A percentile compares a stretch with the other conserved stretches of the same genome.
These are phyloP conservation scores for Meredithiella fracta DNA, from an alignment of 2,329 filamentous ascomycete genomes.

Conservation along the genomic window DNA sequence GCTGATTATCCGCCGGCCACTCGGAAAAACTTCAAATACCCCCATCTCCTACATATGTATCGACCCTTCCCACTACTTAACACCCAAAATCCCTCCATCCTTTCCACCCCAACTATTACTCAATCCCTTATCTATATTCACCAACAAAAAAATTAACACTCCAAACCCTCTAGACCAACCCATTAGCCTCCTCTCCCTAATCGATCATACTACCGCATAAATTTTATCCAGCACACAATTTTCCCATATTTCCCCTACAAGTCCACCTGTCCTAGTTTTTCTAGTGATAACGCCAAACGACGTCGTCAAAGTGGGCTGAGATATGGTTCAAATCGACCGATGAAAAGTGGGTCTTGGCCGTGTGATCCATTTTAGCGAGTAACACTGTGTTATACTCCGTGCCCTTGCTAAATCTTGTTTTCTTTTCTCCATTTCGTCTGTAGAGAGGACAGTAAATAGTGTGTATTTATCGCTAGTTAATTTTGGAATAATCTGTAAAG, in stretches of 20 bases:
- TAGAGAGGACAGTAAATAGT: neutral
- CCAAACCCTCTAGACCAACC: neutral
- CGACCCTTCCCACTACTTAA: too few species aligned
- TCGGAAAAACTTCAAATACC: too few species aligned
- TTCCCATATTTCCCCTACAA: neutral
- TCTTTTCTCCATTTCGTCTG: slow-evolving; percentile 1
- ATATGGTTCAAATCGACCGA: slow-evolving; percentile 14
- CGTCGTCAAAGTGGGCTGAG: slow-evolving; percentile 15
- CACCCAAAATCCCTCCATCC: neutral
- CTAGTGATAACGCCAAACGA: slow-evolving; percentile 12
- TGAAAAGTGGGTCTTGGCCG: slow-evolving; percentile 12
- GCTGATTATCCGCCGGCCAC: too few species aligned
- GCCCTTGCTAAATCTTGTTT: neutral
- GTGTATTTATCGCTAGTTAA: too few species aligned
- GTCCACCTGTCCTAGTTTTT: neutral
- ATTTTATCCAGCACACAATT: neutral
- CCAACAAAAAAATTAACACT: neutral
- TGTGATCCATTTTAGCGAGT: slow-evolving; percentile 8
- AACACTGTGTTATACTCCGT: slow-evolving; percentile 6
- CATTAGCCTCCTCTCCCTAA: neutral
- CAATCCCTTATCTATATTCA: neutral
- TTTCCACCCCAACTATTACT: neutral
- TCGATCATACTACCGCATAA: neutral
- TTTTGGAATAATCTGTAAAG: too few species aligned
- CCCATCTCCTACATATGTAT: too few species aligned